Base-by-base conservation (phyloP, 495 filamentous ascomycete species). In the Penicillium bialowiezense region DNA sequence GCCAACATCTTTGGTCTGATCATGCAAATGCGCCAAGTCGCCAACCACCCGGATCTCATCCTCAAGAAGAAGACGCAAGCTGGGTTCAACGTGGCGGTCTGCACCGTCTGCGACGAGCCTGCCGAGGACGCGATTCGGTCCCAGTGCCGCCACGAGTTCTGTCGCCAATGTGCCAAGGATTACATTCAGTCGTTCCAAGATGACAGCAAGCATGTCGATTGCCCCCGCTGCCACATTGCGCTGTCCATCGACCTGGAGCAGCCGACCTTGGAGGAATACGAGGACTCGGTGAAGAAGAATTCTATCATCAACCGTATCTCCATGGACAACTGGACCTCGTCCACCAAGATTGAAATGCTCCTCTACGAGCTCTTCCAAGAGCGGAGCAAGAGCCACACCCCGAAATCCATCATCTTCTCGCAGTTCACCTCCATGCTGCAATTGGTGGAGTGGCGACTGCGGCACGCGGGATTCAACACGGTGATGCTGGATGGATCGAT, bases 401-500 rank as follows among this genome's bases (percentile, higher is more conserved):
- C 88, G 56, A 98, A 98, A 69, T 93, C 88, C 3, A 87, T 87
- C 32, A 82, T 87, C 17, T 87, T 87, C 64, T 84, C 80, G 10
- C 84, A 87, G 50, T 87, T 87, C 57, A 87, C 84, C 0, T 83
- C 79, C 1, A 87, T 87, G 84, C 63, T 87, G 43, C 84, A 87
- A 64, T 71, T 87, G 15, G 88, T 98, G 28, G 92, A 97, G 69
- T 98, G 93, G 93, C 87, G 93, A 28, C 81, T 98, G 44, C 87
- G 89, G 19, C 85, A 91, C 47, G 93, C 92, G 3, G 93, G 93
- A 2, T 96, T 98, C 69, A 95, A 91, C 24, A 97, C 92, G 0
- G 93, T 96, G 54, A 97, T 97, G 90, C 80, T 97, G 7, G 90
- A 97, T 55, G 93, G 93, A 9, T 89, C 82, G 62, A 98, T 98